Evolutionary conservation across 495 filamentous ascomycete genomes (phyloP), one percentile per base, ranked within the genome.

Genomic region (Tuber melanosporum): DNA sequence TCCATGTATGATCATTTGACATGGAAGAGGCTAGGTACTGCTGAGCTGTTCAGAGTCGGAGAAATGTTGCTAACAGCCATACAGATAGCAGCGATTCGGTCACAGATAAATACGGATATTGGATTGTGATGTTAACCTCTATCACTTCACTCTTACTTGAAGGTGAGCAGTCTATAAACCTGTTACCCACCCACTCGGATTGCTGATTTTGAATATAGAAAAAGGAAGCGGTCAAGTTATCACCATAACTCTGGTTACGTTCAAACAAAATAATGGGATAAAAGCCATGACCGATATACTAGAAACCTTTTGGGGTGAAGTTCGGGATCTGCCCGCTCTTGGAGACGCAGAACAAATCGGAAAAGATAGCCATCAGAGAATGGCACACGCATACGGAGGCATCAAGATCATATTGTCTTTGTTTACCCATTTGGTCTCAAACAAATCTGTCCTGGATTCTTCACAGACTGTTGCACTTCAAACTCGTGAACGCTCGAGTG

Each of bases 371-470:
- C 84, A 87, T 36, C 85, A 86, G 66, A 85, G 86, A 73, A 83
- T 89, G 70, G 85, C 88, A 20, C 88, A 89, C 71, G 88, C 89
- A 43, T 89, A 88, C 80, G 89, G 88, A 41, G 92, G 92, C 71
- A 90, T 97, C 76, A 92, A 91, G 82, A 92, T 94, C 73, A 95
- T 99, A 71, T 87, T 99, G 39, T 89, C 90, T 43, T 89, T 98
- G 69, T 98, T 95, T 84, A 86, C 87, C 19, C 87, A 92, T 79
- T 87, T 97, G 52, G 89, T 91, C 71, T 91, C 89, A 74, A 89
- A 91, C 1, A 97, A 96, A 84, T 88, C 89, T 71, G 89, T 98
- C 71, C 86, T 87, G 10, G 95, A 99, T 26, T 91, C 94, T 5
- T 84, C 85, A 70, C 89, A 91, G 78, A 90, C 91, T 39, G 85